These are phyloP conservation scores for Drosera capensis DNA, from an alignment of 148 eudicot species.

Conservation along the genomic window DNA sequence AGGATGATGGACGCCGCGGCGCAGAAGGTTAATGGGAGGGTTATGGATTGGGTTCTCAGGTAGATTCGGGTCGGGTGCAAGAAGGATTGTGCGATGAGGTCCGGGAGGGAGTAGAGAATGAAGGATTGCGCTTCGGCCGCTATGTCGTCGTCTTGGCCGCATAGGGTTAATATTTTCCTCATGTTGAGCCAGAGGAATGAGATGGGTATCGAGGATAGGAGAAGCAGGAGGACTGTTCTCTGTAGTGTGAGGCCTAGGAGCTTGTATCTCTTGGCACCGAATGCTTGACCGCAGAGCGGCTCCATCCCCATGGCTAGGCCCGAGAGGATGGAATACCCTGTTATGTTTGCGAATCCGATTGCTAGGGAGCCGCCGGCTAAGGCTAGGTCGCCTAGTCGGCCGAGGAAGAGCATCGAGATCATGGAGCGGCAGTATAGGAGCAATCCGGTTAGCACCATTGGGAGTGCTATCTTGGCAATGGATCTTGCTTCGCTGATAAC, in stretches of 20 bases:
- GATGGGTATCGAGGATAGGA: conserved; percentile 45
- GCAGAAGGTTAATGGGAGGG: conserved; percentile 49
- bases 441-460: conserved; percentile 49
- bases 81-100: conserved; percentile 40
- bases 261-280: conserved; percentile 49
- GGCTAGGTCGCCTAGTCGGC: conserved; percentile 44
- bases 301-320: conserved; percentile 84
- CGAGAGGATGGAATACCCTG: conserved; percentile 71
- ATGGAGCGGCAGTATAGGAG: conserved; percentile 53
- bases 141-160: conserved; percentile 45
- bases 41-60: conserved; percentile 60
- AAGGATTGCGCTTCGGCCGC: conserved; percentile 41
- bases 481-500: conserved; percentile 30
- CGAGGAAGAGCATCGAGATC: conserved; percentile 69
- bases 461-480: conserved; percentile 35
- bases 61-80: conserved; percentile 59
- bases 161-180: conserved; percentile 34
- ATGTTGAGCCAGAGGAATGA: conserved; percentile 54
- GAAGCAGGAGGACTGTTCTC: conserved; percentile 36
- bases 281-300: conserved; percentile 76
- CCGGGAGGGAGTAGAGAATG: conserved; percentile 46
- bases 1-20: conserved; percentile 39
- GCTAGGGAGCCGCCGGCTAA: conserved; percentile 68
- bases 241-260: conserved; percentile 50
- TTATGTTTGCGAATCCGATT: conserved; percentile 64